Base-by-base conservation (phyloP, 805 yeast species). In the Saturnispora dispora region DNA sequence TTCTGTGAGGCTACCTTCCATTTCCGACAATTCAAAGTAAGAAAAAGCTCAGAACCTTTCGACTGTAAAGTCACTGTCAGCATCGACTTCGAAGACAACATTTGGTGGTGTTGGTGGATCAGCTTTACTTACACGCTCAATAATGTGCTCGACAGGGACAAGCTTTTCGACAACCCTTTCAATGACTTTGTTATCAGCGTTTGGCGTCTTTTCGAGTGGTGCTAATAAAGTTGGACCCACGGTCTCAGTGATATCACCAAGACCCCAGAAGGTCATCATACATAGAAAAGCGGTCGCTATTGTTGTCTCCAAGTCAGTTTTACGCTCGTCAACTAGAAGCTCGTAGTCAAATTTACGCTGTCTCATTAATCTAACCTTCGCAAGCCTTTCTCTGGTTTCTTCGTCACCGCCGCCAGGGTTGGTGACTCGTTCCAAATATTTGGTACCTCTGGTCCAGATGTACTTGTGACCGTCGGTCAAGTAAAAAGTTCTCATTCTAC, bases 251-350 rank as follows among this genome's bases (percentile, higher is more conserved):
- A 66, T 67, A 60, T 71, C 77, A 48, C 81, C 82, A 47, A 70
- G 62, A 22, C 81, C 80, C 87, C 87, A 81, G 63, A 79, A 81
- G n/a, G 84, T 77, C 67, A 78, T 69, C 82, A 81, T 79, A 18
- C 83, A 72, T 50, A 78, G 64, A 57, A 81, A 81, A 1, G 75
- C 83, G 6, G 85, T 79, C n/a, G 81, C 77, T 48, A 82, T 60
- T 3, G 78, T 83, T 41, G 74, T 67, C 51, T 76, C 77, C n/a
- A 68, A 61, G 58, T 77, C 81, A 27, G 78, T 65, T 55, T 70
- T 67, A 2, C 60, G 48, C 47, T 71, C 75, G 61, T 80, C 83
- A 27, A 81, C 62, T 33, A 76, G 63, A 53, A 81, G 55, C 63
- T 81, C 85, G 64, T 75, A 82, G 61, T 82, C 85, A 56, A 79